A percentile compares a stretch with the other conserved stretches of the same genome.
Conservation (phyloP, 176 grass and related monocot genomes). For the Dactylis glomerata region DNA sequence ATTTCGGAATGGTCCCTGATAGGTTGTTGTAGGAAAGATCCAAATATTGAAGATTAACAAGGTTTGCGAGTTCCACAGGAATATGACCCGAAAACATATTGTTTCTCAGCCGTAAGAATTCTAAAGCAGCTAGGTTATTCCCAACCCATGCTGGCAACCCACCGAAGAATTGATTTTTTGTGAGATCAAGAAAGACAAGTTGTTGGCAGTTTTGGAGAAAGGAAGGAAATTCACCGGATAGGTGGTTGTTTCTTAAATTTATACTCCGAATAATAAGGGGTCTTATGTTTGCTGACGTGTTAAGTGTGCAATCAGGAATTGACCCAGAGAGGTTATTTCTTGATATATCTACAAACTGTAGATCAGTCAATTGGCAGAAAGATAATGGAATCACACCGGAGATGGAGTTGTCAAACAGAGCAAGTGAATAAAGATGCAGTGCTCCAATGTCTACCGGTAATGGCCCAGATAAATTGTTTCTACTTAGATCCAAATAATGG, state of each 20-base stretch:
- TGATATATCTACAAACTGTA: too few species aligned
- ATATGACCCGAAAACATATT: slow-evolving; percentile 42
- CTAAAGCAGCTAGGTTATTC: neutral
- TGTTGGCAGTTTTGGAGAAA: slow-evolving; percentile 22
- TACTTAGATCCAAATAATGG: slow-evolving; percentile 8
- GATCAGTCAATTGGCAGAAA: neutral
- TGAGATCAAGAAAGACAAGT: slow-evolving; percentile 16
- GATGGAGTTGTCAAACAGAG: slow-evolving; percentile 7
- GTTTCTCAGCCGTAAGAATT: slow-evolving; percentile 8
- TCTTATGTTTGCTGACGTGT: neutral
- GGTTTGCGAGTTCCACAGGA: neutral
- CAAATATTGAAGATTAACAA: slow-evolving; percentile 4
- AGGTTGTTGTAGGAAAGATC: slow-evolving; percentile 31
- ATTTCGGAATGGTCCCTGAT: slow-evolving; percentile 20
- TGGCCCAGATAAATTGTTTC: neutral
- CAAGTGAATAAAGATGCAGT: neutral
- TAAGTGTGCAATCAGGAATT: neutral
- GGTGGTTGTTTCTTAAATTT: neutral
- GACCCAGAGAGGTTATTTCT: too few species aligned
- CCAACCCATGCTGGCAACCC: slow-evolving; percentile 29
- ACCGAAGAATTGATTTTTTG: slow-evolving; percentile 24
- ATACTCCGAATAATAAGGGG: too few species aligned
- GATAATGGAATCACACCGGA: neutral
- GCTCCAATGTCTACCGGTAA: neutral
- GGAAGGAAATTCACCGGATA: slow-evolving; percentile 17